A percentile compares a stretch with the other conserved stretches of the same genome.
Evolutionary conservation across 495 filamentous ascomycete species (phyloP).

Genomic region (Penicillium flavigenum): DNA sequence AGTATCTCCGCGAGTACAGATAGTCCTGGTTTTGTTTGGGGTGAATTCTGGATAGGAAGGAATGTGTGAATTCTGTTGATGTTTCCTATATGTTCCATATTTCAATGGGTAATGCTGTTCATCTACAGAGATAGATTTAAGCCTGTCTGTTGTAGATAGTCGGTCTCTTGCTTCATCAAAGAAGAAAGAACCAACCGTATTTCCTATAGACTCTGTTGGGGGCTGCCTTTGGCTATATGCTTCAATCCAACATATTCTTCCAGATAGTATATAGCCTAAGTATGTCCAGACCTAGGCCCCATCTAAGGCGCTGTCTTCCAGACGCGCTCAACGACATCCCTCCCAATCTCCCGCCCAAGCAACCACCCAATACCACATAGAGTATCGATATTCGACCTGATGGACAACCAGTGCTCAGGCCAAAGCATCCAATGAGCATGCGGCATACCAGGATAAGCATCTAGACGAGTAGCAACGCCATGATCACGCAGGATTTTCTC

Average conservation of each 20-base stretch:
- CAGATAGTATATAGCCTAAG: too few species aligned
- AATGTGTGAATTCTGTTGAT: background rate
- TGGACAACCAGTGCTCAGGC: conserved; percentile 23
- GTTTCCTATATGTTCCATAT: background rate
- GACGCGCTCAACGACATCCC: conserved; percentile 5
- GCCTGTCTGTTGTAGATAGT: too few species aligned
- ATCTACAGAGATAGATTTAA: background rate
- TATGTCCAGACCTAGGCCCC: too few species aligned
- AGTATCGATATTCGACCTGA: conserved; percentile 15
- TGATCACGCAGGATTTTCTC: conserved; percentile 32
- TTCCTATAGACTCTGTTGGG: too few species aligned
- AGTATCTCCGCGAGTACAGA: conserved; percentile 1
- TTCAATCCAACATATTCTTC: too few species aligned
- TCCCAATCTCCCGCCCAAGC: conserved; percentile 14
- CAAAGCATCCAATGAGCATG: conserved; percentile 36
- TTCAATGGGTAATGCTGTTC: background rate
- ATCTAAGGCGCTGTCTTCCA: background rate
- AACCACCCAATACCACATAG: conserved; percentile 20
- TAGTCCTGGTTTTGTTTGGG: background rate
- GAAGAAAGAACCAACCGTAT: too few species aligned
- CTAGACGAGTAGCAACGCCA: conserved; percentile 37
- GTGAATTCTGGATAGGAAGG: background rate
- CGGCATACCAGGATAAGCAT: conserved; percentile 46
- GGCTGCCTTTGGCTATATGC: too few species aligned
- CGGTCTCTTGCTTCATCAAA: too few species aligned